Conservation (phyloP, 2,329 filamentous ascomycete species). For the Colletotrichum sp. region DNA sequence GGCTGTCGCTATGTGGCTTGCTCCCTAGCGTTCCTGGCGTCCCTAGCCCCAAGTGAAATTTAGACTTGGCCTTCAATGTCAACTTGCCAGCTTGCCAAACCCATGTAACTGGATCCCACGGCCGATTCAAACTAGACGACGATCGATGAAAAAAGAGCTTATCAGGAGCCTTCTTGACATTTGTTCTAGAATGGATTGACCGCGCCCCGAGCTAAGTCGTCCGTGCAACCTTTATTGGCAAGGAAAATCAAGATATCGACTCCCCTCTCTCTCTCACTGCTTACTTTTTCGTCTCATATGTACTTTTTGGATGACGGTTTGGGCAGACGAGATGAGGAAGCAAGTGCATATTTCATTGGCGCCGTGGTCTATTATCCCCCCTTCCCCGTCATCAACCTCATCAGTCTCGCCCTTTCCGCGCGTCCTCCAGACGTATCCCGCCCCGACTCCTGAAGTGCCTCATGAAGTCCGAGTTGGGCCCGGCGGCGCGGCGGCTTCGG, state of each 20-base stretch:
- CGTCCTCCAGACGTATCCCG: constrained; percentile 13
- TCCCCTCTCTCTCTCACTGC: neutral
- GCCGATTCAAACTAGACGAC: constrained; percentile 4
- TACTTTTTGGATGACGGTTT: neutral
- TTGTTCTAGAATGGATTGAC: constrained; percentile 1
- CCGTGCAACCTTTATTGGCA: neutral
- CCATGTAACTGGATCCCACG: constrained; percentile 1
- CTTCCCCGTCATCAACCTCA: neutral
- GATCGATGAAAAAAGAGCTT: neutral
- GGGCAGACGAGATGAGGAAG: neutral
- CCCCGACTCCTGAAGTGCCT: constrained; percentile 14
- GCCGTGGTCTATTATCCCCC: neutral
- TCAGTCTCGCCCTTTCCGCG: constrained; percentile 7
- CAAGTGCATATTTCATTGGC: neutral
- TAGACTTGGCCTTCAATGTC: neutral
- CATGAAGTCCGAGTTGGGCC: constrained; percentile 16
- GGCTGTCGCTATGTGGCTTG: neutral
- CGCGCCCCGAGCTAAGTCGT: neutral
- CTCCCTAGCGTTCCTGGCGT: neutral
- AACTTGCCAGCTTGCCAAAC: constrained; percentile 1
- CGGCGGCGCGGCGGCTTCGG: constrained; percentile 12
- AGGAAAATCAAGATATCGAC: neutral
- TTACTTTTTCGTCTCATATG: neutral
- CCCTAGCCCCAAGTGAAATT: neutral
- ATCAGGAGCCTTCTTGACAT: neutral